These are phyloP conservation scores for Mycena alexandri DNA, from an alignment of 768 basidiomycete genomes.

Conservation along the genomic window DNA sequence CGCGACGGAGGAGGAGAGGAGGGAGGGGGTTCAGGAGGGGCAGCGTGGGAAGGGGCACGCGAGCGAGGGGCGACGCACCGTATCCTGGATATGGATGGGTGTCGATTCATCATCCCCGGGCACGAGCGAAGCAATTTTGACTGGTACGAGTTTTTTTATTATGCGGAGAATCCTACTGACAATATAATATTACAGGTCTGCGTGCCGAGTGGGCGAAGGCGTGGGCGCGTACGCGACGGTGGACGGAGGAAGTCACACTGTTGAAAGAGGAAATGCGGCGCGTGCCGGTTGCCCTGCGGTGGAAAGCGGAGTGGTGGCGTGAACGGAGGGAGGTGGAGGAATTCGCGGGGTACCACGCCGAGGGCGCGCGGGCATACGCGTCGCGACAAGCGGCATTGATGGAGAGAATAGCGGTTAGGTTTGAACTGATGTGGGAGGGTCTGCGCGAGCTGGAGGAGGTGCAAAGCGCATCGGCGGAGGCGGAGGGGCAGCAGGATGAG, in stretches of 20 bases:
- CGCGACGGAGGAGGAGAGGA: not conserved
- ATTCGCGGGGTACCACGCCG: not conserved
- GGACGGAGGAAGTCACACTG: slow-evolving; percentile 8
- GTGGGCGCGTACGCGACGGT: not conserved
- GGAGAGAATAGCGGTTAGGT: too few relatives aligned
- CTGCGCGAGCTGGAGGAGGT: not conserved
- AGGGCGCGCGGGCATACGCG: too few relatives aligned
- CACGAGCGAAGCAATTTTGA: not conserved
- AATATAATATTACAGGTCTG: not conserved
- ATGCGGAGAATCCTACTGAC: not conserved
- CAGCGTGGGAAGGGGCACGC: not conserved
- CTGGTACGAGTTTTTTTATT: not conserved
- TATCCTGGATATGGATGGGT: slow-evolving; percentile 18
- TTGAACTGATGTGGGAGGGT: too few relatives aligned
- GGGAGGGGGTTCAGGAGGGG: not conserved
- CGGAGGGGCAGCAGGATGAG: not conserved
- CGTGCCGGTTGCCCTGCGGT: not conserved
- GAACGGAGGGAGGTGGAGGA: not conserved
- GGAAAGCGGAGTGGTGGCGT: not conserved
- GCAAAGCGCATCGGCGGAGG: not conserved
- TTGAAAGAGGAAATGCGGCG: not conserved
- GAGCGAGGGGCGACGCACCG: not conserved
- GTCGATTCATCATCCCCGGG: not conserved
- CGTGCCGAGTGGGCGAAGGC: slow-evolving; percentile 9
- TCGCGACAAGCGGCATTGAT: too few relatives aligned